Evolutionary conservation across 1,139 yeast genomes (phyloP).

Genomic region (Candida tunisiensis): DNA sequence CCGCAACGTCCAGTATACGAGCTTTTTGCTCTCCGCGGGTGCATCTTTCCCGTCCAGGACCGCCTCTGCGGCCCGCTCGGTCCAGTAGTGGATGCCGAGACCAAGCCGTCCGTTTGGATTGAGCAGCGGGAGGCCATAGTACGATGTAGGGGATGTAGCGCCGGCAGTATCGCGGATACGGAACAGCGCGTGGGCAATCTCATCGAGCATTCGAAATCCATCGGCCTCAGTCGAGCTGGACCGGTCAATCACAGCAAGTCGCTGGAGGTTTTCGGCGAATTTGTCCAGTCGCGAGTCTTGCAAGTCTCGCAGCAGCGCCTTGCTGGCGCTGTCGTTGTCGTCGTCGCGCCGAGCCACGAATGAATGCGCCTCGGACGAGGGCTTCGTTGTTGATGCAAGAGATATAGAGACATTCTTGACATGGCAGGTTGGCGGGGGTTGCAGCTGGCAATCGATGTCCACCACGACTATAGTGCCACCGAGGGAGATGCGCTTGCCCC

Average conservation of each 20-base stretch:
- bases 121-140: constrained; percentile 15
- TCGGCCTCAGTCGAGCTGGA: constrained; percentile 15
- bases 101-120: constrained; percentile 17
- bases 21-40: no score
- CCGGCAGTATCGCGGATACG: constrained; percentile 5
- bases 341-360: constrained; percentile 14
- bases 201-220: constrained; percentile 18
- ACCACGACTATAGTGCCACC: constrained; percentile 20
- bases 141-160: constrained; percentile 1
- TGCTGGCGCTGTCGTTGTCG: constrained; percentile 3
- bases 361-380: constrained; percentile 9
- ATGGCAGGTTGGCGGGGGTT: constrained; percentile 5
- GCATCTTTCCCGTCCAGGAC: no score
- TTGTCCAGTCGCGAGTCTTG: constrained; percentile 14
- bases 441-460: constrained; percentile 14
- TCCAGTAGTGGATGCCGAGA: constrained; percentile 16
- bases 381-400: constrained; percentile 13
- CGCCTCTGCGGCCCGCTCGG: no score
- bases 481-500: constrained; percentile 16
- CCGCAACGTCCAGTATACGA: constrained; percentile 6
- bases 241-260: constrained; percentile 17
- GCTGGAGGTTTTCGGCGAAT: constrained; percentile 14
- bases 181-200: constrained; percentile 14
- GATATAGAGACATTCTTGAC: constrained; percentile 12
- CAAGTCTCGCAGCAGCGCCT: constrained; percentile 11